Conservation (phyloP, 2,329 filamentous ascomycete species). For the Talaromyces piceae region DNA sequence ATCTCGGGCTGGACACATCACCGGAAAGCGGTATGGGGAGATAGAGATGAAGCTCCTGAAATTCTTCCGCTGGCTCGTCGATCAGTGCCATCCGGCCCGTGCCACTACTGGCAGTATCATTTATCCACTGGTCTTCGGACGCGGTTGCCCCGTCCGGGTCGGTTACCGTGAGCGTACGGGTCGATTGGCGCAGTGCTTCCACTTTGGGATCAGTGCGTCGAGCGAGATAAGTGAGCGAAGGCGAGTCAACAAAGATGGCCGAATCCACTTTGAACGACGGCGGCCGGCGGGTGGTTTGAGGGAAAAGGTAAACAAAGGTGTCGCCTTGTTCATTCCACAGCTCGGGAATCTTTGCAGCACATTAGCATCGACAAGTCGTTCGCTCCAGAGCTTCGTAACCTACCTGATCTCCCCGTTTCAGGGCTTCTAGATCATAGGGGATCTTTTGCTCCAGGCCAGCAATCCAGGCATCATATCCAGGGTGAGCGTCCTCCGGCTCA, state of each 20-base stretch:
- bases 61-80: conserved; percentile 40
- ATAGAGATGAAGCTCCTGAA: conserved; percentile 46
- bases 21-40: conserved; percentile 51
- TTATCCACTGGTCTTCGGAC: conserved; percentile 25
- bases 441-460: conserved; percentile 51
- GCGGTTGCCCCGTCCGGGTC: conserved; percentile 24
- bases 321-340: conserved; percentile 58
- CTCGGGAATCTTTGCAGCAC: conserved; percentile 42
- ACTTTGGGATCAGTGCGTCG: conserved; percentile 45
- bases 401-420: conserved; percentile 48
- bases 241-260: conserved; percentile 50
- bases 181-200: conserved; percentile 25
- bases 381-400: conserved; percentile 12
- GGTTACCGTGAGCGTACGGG: conserved; percentile 23
- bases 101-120: conserved; percentile 38
- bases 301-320: conserved; percentile 56
- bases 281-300: conserved; percentile 47
- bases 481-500: conserved; percentile 21
- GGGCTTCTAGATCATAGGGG: conserved; percentile 46
- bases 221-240: conserved; percentile 47
- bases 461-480: conserved; percentile 48
- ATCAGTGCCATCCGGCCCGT: conserved; percentile 41
- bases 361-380: conserved; percentile 5
- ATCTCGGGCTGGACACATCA: conserved; percentile 35
- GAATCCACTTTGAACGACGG: conserved; percentile 57